These are phyloP conservation scores for Domatiomyces catenatus DNA, from an alignment of 2,329 filamentous ascomycete genomes.

Conservation along the genomic window DNA sequence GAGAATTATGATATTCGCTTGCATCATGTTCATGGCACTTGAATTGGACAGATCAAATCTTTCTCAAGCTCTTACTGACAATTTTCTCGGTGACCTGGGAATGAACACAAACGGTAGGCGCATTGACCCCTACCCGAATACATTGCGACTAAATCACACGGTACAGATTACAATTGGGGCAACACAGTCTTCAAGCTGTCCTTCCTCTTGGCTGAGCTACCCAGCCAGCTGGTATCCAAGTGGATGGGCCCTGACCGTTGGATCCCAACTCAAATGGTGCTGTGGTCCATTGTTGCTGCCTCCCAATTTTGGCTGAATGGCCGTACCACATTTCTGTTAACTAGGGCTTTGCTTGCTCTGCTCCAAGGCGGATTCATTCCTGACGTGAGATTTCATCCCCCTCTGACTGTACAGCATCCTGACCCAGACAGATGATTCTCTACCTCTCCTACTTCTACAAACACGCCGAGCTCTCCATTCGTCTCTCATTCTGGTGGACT, in stretches of 20 bases:
- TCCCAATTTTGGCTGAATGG: slow-evolving; percentile 37
- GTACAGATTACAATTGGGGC: slow-evolving; percentile 35
- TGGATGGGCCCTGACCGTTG: slow-evolving; percentile 44
- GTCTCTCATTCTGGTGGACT: slow-evolving; percentile 26
- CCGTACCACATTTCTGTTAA: slow-evolving; percentile 27
- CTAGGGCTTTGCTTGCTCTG: slow-evolving; percentile 33
- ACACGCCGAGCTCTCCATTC: slow-evolving; percentile 21
- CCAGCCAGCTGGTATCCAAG: slow-evolving; percentile 44
- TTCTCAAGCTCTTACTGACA: slow-evolving; percentile 45
- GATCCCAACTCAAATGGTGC: slow-evolving; percentile 44
- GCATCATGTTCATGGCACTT: slow-evolving; percentile 47
- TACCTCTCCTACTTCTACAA: slow-evolving; percentile 28
- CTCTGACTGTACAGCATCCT: slow-evolving; percentile 1
- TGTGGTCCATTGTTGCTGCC: slow-evolving; percentile 40
- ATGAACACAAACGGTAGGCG: slow-evolving; percentile 32
- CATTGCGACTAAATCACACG: slow-evolving; percentile 8
- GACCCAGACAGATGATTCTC: slow-evolving; percentile 11
- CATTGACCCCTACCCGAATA: neutral
- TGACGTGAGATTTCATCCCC: slow-evolving; percentile 10
- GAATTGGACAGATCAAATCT: slow-evolving; percentile 51
- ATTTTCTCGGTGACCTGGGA: slow-evolving; percentile 36
- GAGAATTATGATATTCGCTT: slow-evolving; percentile 19
- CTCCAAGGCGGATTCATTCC: slow-evolving; percentile 37
- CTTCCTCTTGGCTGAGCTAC: slow-evolving; percentile 42
- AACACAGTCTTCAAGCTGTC: slow-evolving; percentile 39